Evolutionary conservation across 805 yeast species (phyloP).

Genomic region (Yarrowia sp.): DNA sequence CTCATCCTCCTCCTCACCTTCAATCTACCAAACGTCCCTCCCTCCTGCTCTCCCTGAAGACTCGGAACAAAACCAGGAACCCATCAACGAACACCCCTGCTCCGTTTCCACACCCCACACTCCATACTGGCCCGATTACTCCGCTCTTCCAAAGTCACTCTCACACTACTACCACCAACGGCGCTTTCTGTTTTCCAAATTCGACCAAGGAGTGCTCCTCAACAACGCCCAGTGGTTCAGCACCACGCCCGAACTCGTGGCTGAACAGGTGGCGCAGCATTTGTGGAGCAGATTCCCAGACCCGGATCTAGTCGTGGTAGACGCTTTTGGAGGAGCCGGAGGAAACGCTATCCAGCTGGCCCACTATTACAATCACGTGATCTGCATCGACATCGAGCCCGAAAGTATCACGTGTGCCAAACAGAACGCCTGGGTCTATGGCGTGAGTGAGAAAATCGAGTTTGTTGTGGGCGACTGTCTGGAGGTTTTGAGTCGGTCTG

Average conservation of each 20-base stretch:
- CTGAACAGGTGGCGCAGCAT: conserved; percentile 54
- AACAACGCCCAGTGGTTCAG: conserved; percentile 83
- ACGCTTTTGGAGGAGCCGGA: conserved; percentile 87
- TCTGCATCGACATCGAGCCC: conserved; percentile 46
- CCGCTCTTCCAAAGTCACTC: not conserved
- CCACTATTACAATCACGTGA: conserved; percentile 50
- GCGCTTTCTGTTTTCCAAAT: conserved; percentile 64
- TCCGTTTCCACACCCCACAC: not conserved
- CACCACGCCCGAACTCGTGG: conserved; percentile 83
- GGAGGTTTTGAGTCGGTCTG: conserved; percentile 43
- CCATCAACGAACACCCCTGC: not conserved
- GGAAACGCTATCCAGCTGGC: conserved; percentile 83
- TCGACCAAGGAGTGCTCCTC: conserved; percentile 71
- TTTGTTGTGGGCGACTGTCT: conserved; percentile 60
- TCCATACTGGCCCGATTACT: conserved; percentile 36
- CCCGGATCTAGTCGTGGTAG: conserved; percentile 54
- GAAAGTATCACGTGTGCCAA: conserved; percentile 45
- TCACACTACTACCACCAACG: conserved; percentile 52
- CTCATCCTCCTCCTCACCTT: too few relatives aligned
- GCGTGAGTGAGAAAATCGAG: conserved; percentile 59
- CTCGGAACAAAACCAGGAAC: not conserved
- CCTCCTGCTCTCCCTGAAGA: conserved; percentile 6
- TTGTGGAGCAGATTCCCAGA: conserved; percentile 42
- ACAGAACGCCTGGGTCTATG: conserved; percentile 72
- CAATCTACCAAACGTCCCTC: not conserved